A percentile compares a stretch with the other conserved stretches of the same genome.
phyloP scores from a whole-genome alignment of 345 rosid species.

The Gossypium turneri region DNA sequence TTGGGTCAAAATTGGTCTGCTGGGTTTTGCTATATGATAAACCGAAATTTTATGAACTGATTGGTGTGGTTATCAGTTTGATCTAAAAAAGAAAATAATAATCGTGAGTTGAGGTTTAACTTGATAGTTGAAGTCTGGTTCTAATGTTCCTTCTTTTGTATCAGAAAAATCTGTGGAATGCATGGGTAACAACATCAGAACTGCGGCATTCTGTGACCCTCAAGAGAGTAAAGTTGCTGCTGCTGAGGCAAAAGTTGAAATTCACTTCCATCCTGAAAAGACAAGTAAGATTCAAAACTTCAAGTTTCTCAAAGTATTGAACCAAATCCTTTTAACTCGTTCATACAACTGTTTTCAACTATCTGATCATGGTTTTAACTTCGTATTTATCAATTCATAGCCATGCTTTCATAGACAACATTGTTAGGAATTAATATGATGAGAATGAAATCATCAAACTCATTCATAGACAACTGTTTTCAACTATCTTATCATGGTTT shows the following conservation, averaged over 20 bases:
- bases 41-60: not conserved
- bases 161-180: constrained; percentile 81
- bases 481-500: constrained; percentile 2
- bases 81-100: not conserved
- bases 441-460: not conserved
- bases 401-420: not conserved
- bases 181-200: constrained; percentile 75
- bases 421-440: not conserved
- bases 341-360: not conserved
- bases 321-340: not conserved
- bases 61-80: not conserved
- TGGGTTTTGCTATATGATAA: not conserved
- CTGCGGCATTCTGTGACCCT: constrained; percentile 73
- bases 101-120: not conserved
- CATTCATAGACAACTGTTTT: not conserved
- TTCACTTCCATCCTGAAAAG: constrained; percentile 74
- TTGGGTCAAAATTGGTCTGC: not conserved
- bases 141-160: constrained; percentile 16
- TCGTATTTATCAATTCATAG: not conserved
- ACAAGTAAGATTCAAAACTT: constrained; percentile 58
- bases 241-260: constrained; percentile 73
- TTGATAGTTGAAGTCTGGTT: not conserved
- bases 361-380: not conserved
- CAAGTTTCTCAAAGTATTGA: not conserved
- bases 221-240: constrained; percentile 66